A percentile compares a stretch with the other conserved stretches of the same genome.
phyloP scores from a whole-genome alignment of 2,329 filamentous ascomycete species.

The Aspergillus japonicus region DNA sequence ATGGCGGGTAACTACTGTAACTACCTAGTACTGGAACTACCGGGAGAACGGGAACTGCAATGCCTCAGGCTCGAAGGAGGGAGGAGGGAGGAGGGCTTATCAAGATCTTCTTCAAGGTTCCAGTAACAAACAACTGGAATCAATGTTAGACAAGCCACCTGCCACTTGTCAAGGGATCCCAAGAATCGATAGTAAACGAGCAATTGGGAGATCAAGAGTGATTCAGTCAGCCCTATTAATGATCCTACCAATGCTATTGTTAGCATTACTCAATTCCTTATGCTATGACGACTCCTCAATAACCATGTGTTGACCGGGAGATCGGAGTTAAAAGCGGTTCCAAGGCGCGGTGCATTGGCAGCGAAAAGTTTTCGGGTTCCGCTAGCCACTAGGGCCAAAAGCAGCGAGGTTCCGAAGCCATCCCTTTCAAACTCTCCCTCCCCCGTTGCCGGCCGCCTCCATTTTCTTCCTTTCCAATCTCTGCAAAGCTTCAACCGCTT shows the following conservation, averaged over 20 bases:
- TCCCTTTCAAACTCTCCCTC: slow-evolving; percentile 28
- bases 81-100: background rate
- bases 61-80: background rate
- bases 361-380: slow-evolving; percentile 37
- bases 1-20: no score
- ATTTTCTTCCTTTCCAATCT: slow-evolving; percentile 20
- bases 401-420: slow-evolving; percentile 13
- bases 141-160: no score
- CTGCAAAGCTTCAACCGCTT: slow-evolving; percentile 23
- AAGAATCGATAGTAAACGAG: no score
- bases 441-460: slow-evolving; percentile 16
- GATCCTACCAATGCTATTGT: background rate
- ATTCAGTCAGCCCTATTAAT: background rate
- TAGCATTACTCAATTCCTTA: background rate
- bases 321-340: slow-evolving; percentile 22
- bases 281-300: background rate
- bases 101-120: no score
- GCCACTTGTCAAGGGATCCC: no score
- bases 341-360: slow-evolving; percentile 26
- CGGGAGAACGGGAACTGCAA: background rate
- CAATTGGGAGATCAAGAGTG: background rate
- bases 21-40: no score
- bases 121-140: no score
- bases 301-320: slow-evolving; percentile 16
- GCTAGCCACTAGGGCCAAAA: slow-evolving; percentile 21